Percentiles rank a stretch among this genome's conserved stretches.
These are phyloP conservation scores for Stephanocyclus meneghinianus DNA, from an alignment of 352 stramenopile genomes.

Conservation along the genomic window DNA sequence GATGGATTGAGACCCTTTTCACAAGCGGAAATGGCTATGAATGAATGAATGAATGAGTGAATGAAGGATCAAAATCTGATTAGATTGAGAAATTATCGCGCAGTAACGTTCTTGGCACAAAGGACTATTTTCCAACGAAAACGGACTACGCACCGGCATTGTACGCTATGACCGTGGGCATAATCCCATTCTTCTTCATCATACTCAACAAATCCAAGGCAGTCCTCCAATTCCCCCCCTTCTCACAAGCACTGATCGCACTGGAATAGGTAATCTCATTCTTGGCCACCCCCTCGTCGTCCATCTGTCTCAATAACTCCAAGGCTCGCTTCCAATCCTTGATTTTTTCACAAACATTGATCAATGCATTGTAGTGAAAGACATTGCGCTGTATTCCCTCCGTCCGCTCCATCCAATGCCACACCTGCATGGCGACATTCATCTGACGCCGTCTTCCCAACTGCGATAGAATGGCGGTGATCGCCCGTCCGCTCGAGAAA, in stretches of 20 bases:
- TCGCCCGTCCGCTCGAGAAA: conserved; percentile 64
- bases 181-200: conserved; percentile 75
- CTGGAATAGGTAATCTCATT: conserved; percentile 81
- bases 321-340: conserved; percentile 72
- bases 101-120: background rate
- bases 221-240: conserved; percentile 75
- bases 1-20: conserved; percentile 76
- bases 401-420: conserved; percentile 71
- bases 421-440: conserved; percentile 62
- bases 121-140: background rate
- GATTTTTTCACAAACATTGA: conserved; percentile 77
- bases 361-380: conserved; percentile 81
- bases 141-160: conserved; percentile 51
- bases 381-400: conserved; percentile 62
- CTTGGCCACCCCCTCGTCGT: conserved; percentile 63
- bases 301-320: conserved; percentile 79
- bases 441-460: conserved; percentile 63
- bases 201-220: conserved; percentile 77
- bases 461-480: conserved; percentile 72
- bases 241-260: conserved; percentile 81
- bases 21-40: conserved; percentile 72
- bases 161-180: conserved; percentile 75
- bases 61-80: background rate
- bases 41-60: background rate
- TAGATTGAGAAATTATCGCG: background rate